Base-by-base conservation (phyloP, 140 eudicot species). In the Senecio squalidus region DNA sequence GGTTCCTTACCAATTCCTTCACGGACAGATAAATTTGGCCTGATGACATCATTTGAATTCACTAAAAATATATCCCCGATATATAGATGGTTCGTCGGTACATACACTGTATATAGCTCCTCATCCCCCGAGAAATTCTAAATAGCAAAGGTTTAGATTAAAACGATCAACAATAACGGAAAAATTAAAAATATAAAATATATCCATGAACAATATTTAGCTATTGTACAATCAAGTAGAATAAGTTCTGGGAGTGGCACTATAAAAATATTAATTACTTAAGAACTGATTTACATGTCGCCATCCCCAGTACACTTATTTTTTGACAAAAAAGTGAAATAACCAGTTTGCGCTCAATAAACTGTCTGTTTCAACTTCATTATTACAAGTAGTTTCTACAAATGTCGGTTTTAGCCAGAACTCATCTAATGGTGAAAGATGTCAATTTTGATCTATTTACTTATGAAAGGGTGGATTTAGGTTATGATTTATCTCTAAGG, bases 1-100 rank as follows among this genome's bases (percentile, higher is more conserved):
- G 18, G 33, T 44, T 25, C 21, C 91, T 67, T 66, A 83, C 93
- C 95, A 29, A 86, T 86, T 73, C 92, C 95, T 72, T 86, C 95
- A 16, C 95, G 86, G 31, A 86, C 90, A 9, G 95, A 86, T 44
- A 86, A 63, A 73, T 82, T 86, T 6, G 95, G 95, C 50, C 91
- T 79, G 51, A 86, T 69, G 9, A 86, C 86, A 28, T 86, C 95
- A n/a, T 80, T 74, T 46, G 91, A 64, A 54, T 76, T 79, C 66
- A 86, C 91, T 40, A 86, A 40, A 71, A 86, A 82, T 22, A 86
- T 70, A 60, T 86, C 95, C 14, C 95, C 95, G 41, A 86, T 82
- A 66, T 82, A 86, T 51, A 86, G 84, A 77, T 86, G 87, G 61
- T 86, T 86, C 17, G 95, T 86, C 8, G 95, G 91, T 24, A 86